Evolutionary conservation across 495 filamentous ascomycete genomes (phyloP), one percentile per base, ranked within the genome.

Genomic region (Hypoxylon rickii): DNA sequence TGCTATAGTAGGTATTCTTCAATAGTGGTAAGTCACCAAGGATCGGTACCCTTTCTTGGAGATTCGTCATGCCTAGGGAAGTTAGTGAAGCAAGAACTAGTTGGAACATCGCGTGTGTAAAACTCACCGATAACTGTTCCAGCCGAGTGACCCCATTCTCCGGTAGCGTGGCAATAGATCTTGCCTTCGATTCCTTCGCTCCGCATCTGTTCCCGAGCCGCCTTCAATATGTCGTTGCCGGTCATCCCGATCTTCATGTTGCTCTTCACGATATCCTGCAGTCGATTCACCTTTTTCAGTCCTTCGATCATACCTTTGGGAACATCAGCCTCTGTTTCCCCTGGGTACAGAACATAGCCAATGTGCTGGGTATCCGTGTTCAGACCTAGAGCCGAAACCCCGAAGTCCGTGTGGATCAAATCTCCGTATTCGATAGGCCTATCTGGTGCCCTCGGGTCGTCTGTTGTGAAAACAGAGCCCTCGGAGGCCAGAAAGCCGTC

Each of bases 321-420:
- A 2, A 76, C 60, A 33, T 74, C 70, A 0, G 45, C 61, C 17
- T 71, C 71, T 4, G 73, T 71, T 51, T 77, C 65, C 20, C 70
- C 73, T 0, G 73, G 76, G 16, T 60, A 53, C 2, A 79, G 67
- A 3, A 79, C 74, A 46, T 79, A 79, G 12, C 65, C 75, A 2
- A 79, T 55, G 32, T 79, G 76, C 58, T 79, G 76, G 6, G 76
- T 79, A 51, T 77, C 75, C 4, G 76, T 79, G 47, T 77, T 79
- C 51, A 79, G 45, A 3, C 75, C 75, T 15, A 79, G 61, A 1
- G 76, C 75, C 0, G 74, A 72, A 15, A 78, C 65, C 33, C 76
- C 76, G 37, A 79, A 79, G 48, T 79, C 76, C 16, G 74, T 72
- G 46, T 79, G 76, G 7, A 79, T 70, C 13, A 73, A 18, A 40